Evolutionary conservation across 306 rosid species (phyloP), one percentile per base, ranked within the genome.

Genomic region (Quercus glauca): DNA sequence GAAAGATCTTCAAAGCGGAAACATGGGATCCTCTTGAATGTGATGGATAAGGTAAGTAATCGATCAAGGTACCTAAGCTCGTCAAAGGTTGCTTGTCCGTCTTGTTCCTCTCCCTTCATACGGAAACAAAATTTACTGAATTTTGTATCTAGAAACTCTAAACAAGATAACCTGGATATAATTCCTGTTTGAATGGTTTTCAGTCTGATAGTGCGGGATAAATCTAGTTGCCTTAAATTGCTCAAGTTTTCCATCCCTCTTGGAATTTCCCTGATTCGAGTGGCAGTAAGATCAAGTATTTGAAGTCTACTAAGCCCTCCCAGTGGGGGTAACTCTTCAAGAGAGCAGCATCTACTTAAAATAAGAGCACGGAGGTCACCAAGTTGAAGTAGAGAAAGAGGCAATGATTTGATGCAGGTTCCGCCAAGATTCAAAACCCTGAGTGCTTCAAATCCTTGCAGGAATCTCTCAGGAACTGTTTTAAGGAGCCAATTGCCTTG

Each of bases 101-200:
- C 37, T 33, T 33, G 37, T 5, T 14, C 63, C 17, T 73, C 73
- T 5, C 43, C 64, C 53, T 43, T 49, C 23, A 33, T 21, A 25
- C 67, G 72, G 29, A 59, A 73, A 5, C 15, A 57, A 65, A 61
- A 79, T 11, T 43, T 26, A 29, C 78, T 73, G 14, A 20, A 21
- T 29, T 56, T 72, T 78, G 63, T 73, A 56, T 79, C 78, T 17
- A 79, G 49, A 33, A 63, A 55, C 78, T 73, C 83, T 21, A 79
- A 64, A 63, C 29, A 15, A 61, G 78, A 25, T 73, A 58, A 73
- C 45, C 56, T 73, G 19, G 83, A 79, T 29, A 79, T 71, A 6
- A 64, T 52, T 33, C 83, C 78, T 21, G 43, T 37, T 59, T 31
- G 78, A 51, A 79, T 59, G 37, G 31, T 61, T 19, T 79, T 5